Evolutionary conservation across 2,329 filamentous ascomycete genomes (phyloP).

Genomic region (Colletotrichum sp.): DNA sequence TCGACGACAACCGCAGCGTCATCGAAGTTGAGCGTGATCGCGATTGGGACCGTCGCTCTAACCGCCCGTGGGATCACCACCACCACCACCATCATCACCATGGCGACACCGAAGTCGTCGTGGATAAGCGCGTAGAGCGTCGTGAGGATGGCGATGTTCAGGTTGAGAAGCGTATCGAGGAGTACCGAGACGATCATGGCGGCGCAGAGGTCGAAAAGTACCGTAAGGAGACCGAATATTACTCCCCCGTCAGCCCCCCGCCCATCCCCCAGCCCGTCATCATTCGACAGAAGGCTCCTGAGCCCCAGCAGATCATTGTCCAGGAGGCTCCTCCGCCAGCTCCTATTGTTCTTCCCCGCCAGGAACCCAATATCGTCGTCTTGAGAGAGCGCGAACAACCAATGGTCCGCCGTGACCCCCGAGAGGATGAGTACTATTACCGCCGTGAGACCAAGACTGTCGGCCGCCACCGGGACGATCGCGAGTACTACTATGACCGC

Average conservation of each 20-base stretch:
- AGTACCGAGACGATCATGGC: slow-evolving; percentile 50
- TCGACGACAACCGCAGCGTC: slow-evolving; percentile 27
- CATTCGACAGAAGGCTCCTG: slow-evolving; percentile 59
- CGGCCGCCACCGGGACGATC: slow-evolving; percentile 34
- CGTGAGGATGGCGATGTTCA: slow-evolving; percentile 57
- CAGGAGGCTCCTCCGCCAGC: slow-evolving; percentile 60
- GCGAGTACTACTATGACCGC: slow-evolving; percentile 34
- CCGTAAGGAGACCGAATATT: slow-evolving; percentile 68
- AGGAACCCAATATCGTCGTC: slow-evolving; percentile 51
- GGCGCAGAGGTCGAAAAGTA: slow-evolving; percentile 62
- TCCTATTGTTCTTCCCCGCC: slow-evolving; percentile 54
- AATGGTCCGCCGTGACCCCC: slow-evolving; percentile 39
- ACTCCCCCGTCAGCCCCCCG: slow-evolving; percentile 54
- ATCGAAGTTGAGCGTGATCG: slow-evolving; percentile 44
- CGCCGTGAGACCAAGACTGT: slow-evolving; percentile 51
- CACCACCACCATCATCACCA: slow-evolving; percentile 25
- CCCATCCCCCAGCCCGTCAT: slow-evolving; percentile 52
- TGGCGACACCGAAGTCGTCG: slow-evolving; percentile 44
- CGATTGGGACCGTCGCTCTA: slow-evolving; percentile 37
- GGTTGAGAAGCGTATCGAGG: slow-evolving; percentile 58
- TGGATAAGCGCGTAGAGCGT: slow-evolving; percentile 46
- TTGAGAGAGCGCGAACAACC: slow-evolving; percentile 45
- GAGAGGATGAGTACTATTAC: slow-evolving; percentile 58
- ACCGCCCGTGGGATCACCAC: slow-evolving; percentile 31
- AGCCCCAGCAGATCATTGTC: slow-evolving; percentile 65